These are phyloP conservation scores for Proliferodiscus dingleyae DNA, from an alignment of 2,329 filamentous ascomycete species.

Conservation along the genomic window DNA sequence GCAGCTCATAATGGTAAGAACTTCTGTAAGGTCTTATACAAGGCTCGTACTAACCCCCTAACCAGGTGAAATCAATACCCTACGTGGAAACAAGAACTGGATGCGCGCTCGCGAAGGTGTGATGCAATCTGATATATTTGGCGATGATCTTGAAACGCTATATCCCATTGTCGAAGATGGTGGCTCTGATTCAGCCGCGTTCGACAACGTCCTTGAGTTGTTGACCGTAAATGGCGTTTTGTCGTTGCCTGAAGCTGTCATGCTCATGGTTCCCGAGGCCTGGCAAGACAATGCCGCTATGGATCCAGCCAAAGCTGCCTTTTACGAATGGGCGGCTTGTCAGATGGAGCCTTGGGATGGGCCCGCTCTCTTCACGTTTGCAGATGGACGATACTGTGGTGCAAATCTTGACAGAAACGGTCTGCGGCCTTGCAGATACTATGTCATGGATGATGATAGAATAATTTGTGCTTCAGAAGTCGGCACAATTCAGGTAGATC, in stretches of 20 bases:
- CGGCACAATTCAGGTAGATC: slow-evolving; percentile 86
- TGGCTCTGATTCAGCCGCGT: slow-evolving; percentile 92
- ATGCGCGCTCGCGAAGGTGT: slow-evolving; percentile 96
- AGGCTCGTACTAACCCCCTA: slow-evolving; percentile 25
- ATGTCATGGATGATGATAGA: slow-evolving; percentile 92
- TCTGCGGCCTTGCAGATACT: slow-evolving; percentile 92
- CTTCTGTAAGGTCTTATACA: slow-evolving; percentile 23
- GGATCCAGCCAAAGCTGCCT: slow-evolving; percentile 92
- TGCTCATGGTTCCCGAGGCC: slow-evolving; percentile 97
- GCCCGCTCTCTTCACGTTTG: slow-evolving; percentile 93
- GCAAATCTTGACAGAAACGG: slow-evolving; percentile 96
- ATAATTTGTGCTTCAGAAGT: slow-evolving; percentile 98
- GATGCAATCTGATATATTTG: slow-evolving; percentile 88
- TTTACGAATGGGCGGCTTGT: slow-evolving; percentile 98
- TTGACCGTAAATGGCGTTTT: slow-evolving; percentile 93
- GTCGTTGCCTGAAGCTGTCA: slow-evolving; percentile 90
- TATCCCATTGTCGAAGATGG: slow-evolving; percentile 96
- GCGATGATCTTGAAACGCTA: slow-evolving; percentile 81
- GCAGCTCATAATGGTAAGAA: slow-evolving; percentile 83
- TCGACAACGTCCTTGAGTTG: slow-evolving; percentile 93
- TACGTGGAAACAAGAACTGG: slow-evolving; percentile 99
- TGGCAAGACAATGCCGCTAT: slow-evolving; percentile 93
- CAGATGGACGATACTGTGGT: slow-evolving; percentile 93
- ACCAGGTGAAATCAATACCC: slow-evolving; percentile 83
- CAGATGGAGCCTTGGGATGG: slow-evolving; percentile 99